Conservation (phyloP, 768 basidiomycete species). For the Rhodosporidiobolus sp. region DNA sequence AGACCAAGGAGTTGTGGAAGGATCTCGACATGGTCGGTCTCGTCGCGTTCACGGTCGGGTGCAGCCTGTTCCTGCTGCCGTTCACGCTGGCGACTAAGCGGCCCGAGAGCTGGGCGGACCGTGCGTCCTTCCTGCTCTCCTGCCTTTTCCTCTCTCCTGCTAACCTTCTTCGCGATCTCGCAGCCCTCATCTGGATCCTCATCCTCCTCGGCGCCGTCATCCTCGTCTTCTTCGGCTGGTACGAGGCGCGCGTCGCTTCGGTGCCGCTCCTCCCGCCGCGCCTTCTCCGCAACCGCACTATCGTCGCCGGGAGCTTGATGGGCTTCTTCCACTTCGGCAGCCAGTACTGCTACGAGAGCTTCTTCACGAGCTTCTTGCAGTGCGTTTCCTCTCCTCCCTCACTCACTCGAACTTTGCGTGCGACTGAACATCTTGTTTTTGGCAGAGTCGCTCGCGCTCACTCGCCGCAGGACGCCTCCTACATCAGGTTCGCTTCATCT, state of each 20-base stretch:
- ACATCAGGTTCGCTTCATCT: slow-evolving; percentile 19
- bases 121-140: slow-evolving; percentile 31
- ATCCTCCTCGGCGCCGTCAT: slow-evolving; percentile 31
- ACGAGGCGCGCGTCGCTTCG: slow-evolving; percentile 33
- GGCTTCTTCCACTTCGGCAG: slow-evolving; percentile 43
- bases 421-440: neutral
- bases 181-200: slow-evolving; percentile 26
- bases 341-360: slow-evolving; percentile 44
- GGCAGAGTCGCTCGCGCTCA: slow-evolving; percentile 41
- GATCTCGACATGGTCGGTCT: slow-evolving; percentile 40
- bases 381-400: neutral
- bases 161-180: neutral
- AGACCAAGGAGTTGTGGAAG: slow-evolving; percentile 31
- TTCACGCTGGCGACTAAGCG: slow-evolving; percentile 38
- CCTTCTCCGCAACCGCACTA: slow-evolving; percentile 36
- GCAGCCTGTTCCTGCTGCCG: slow-evolving; percentile 38
- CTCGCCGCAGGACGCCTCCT: slow-evolving; percentile 32
- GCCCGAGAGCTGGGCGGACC: slow-evolving; percentile 32
- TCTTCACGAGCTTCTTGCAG: slow-evolving; percentile 45
- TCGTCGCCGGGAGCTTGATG: slow-evolving; percentile 35
- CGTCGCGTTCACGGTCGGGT: slow-evolving; percentile 33
- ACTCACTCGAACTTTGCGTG: too few relatives aligned
- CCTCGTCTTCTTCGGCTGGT: slow-evolving; percentile 40
- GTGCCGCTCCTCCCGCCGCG: slow-evolving; percentile 41
- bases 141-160: too few relatives aligned